Evolutionary conservation across 257 asterid genomes (phyloP).

Genomic region (Solanum lycopersicoides): DNA sequence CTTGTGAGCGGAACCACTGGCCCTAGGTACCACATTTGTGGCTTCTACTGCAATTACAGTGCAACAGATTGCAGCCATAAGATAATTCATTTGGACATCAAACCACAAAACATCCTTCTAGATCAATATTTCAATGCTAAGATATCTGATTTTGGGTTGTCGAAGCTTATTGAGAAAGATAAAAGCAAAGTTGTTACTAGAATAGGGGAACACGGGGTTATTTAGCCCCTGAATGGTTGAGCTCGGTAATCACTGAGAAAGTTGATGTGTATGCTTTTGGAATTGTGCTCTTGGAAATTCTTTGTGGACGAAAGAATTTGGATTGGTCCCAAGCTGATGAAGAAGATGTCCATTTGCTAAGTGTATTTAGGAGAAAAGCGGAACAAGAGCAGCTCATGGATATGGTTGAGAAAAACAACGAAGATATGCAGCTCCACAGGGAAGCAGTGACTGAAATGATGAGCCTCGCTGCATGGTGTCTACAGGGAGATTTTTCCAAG

Average conservation of each 20-base stretch:
- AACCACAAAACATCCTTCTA: constrained; percentile 20
- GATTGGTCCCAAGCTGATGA: constrained; percentile 3
- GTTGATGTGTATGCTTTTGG: constrained; percentile 20
- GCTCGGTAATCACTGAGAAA: constrained; percentile 7
- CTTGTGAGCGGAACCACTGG: neutral
- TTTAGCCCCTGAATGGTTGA: constrained; percentile 19
- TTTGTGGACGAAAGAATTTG: constrained; percentile 12
- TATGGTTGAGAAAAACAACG: neutral
- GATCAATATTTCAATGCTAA: constrained; percentile 13
- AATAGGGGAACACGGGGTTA: constrained; percentile 18
- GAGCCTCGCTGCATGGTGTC: no score
- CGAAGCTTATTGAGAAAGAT: neutral
- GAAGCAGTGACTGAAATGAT: no score
- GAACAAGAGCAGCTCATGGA: neutral
- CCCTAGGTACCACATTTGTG: neutral
- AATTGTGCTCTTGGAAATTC: constrained; percentile 10
- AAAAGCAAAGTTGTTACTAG: constrained; percentile 1
- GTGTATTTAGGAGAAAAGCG: neutral
- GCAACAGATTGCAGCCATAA: constrained; percentile 13
- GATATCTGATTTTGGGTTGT: no score
- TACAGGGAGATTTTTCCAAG: no score
- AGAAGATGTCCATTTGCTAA: constrained; percentile 4
- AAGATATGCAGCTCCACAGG: neutral
- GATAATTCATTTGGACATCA: constrained; percentile 19
- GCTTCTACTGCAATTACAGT: neutral